Evolutionary conservation across 352 stramenopile genomes (phyloP), one percentile per base, ranked within the genome.

Genomic region (Elongisporangium anandrum): DNA sequence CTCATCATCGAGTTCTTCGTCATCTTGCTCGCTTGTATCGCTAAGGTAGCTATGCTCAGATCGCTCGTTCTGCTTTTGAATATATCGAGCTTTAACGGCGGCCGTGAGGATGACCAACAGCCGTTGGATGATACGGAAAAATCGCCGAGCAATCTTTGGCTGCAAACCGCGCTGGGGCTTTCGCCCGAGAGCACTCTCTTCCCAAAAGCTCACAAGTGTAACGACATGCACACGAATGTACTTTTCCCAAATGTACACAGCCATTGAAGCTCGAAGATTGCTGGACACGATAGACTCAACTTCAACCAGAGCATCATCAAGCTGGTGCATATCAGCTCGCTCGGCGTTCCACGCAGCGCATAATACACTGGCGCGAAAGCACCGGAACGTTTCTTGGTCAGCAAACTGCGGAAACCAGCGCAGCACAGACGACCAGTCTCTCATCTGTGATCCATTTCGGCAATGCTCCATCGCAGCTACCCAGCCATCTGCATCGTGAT

Each of bases 161-260:
- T 95, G 81, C 15, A 95, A 66, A 15, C 81, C 84, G 39, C 82
- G 77, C 59, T 90, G 76, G 0, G 80, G 72, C 23, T 87, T 92
- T 20, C 70, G 69, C 21, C 83, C 85, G 3, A 69, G 69, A 21
- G 81, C 82, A 56, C 76, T 89, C 52, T 95, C 83, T 57, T 93
- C 80, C 83, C 83, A 95, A 65, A 90, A 95, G 10, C 72, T 85
- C 39, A 93, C 78, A 12, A 95, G 68, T 47, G 85, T 92, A 52
- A 87, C 72, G 6, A 95, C 81, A 59, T 95, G 85, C 2, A 88
- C 72, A 22, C 84, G 83, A 50, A 95, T 85, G 45, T 91, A 93
- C 64, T 64, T 76, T 47, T 95, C 85, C 85, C 85, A 95, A 63
- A 95, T 75, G 56, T 89, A 72, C 26, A 81, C 63, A 8, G 73